A percentile compares a stretch with the other conserved stretches of the same genome.
Evolutionary conservation across 192 early-diverging fungal species (phyloP).

Genomic region (Oehlia diaphana): DNA sequence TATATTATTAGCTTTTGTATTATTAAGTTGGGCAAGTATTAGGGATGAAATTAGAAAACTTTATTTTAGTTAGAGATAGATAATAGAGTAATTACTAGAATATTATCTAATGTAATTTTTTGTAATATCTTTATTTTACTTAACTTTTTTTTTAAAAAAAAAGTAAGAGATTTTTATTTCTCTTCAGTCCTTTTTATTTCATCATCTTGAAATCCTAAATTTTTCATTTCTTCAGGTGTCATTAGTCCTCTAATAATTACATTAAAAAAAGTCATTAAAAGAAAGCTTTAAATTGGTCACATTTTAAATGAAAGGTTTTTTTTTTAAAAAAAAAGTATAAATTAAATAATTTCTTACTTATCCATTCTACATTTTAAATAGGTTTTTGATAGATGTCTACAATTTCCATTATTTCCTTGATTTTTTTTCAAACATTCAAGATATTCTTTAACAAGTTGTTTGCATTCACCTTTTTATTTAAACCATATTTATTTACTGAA

Average conservation of each 20-base stretch:
- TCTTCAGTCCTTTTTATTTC: constrained; percentile 24
- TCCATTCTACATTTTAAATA: constrained; percentile 94
- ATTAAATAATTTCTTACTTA: constrained; percentile 53
- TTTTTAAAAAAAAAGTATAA: background rate
- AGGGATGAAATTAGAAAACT: background rate
- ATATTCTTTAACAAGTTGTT: constrained; percentile 74
- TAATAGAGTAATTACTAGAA: too few species aligned
- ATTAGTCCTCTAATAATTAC: constrained; percentile 57
- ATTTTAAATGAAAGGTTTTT: too few species aligned
- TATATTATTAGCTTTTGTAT: constrained; percentile 18
- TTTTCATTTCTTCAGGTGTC: constrained; percentile 64
- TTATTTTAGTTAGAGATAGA: background rate
- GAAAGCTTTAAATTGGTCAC: too few species aligned
- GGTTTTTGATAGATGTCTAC: constrained; percentile 69
- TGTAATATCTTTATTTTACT: background rate
- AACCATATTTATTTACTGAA: background rate
- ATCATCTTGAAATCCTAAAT: constrained; percentile 67
- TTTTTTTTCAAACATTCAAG: constrained; percentile 74
- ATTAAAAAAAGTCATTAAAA: too few species aligned
- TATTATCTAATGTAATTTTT: too few species aligned
- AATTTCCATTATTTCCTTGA: constrained; percentile 68
- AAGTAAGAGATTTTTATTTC: background rate
- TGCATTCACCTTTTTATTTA: constrained; percentile 69
- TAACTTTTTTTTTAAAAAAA: too few species aligned
- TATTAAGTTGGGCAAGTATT: constrained; percentile 18